Evolutionary conservation across 1,284 basidiomycete species (phyloP).

Genomic region (Puccinia novopanici): DNA sequence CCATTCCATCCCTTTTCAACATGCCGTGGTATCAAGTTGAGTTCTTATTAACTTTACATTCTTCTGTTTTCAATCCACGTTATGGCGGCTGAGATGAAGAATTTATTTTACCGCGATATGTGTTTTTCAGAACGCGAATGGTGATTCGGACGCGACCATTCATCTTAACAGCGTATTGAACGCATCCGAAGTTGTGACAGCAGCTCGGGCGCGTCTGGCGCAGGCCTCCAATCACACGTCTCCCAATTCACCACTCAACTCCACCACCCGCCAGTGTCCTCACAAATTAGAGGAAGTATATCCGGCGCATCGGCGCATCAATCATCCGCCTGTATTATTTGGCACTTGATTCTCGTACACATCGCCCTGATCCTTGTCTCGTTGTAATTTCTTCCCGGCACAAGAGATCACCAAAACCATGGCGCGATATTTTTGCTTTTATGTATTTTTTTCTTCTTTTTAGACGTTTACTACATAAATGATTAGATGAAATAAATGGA

Average conservation of each 20-base stretch:
- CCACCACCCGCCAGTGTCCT: background rate
- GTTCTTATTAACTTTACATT: background rate
- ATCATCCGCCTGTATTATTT: background rate
- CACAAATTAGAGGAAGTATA: conserved; percentile 13
- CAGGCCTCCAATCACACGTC: background rate
- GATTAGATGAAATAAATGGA: background rate
- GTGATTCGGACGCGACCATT: conserved; percentile 29
- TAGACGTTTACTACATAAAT: background rate
- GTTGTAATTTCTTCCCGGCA: background rate
- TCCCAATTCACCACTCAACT: background rate
- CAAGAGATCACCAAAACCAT: background rate
- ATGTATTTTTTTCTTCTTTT: background rate
- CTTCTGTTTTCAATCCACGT: background rate
- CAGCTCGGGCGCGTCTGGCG: conserved; percentile 8
- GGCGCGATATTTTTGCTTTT: background rate
- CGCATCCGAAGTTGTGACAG: conserved; percentile 2
- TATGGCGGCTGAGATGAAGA: background rate
- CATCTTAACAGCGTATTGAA: conserved; percentile 40
- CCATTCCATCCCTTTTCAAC: conserved; percentile 43
- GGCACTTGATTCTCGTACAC: background rate
- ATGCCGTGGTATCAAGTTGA: conserved; percentile 44
- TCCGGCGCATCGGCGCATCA: conserved; percentile 6
- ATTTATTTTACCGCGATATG: background rate
- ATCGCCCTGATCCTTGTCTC: background rate
- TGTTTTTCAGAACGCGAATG: conserved; percentile 35